phyloP scores from a whole-genome alignment of 495 filamentous ascomycete genomes.

The Xylaria castorea region DNA sequence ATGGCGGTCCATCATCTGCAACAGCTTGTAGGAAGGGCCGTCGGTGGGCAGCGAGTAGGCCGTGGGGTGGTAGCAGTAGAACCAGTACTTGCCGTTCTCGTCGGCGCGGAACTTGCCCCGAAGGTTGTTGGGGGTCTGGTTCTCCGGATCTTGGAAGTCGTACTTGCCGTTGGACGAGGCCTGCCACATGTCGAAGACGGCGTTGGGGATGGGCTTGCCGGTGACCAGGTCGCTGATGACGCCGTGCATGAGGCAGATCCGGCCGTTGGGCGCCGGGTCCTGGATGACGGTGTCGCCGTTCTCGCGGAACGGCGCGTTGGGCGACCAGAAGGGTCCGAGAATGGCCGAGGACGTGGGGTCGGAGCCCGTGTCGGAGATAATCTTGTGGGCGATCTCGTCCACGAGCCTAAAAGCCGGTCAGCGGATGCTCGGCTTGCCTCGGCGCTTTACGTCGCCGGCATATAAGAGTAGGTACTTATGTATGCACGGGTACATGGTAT shows the following conservation, averaged over 20 bases:
- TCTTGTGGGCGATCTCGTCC: slow-evolving; percentile 85
- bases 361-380: slow-evolving; percentile 70
- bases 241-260: slow-evolving; percentile 77
- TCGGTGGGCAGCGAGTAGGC: slow-evolving; percentile 81
- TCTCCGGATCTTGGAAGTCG: slow-evolving; percentile 84
- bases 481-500: neutral
- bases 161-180: slow-evolving; percentile 84
- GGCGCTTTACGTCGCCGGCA: neutral
- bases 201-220: slow-evolving; percentile 69
- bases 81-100: slow-evolving; percentile 75
- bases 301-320: slow-evolving; percentile 78
- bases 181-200: slow-evolving; percentile 87
- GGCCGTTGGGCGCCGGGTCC: slow-evolving; percentile 65
- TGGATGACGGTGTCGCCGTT: slow-evolving; percentile 76
- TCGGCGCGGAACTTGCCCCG: slow-evolving; percentile 83
- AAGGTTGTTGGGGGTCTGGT: slow-evolving; percentile 80
- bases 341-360: slow-evolving; percentile 83
- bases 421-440: slow-evolving; percentile 10
- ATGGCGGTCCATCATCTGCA: slow-evolving; percentile 76
- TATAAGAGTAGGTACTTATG: neutral
- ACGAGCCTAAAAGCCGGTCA: slow-evolving; percentile 62
- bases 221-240: slow-evolving; percentile 74
- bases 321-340: slow-evolving; percentile 87
- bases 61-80: slow-evolving; percentile 85
- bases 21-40: slow-evolving; percentile 71